These are phyloP conservation scores for Exophiala alcalophila DNA, from an alignment of 2,329 filamentous ascomycete genomes.

Conservation along the genomic window DNA sequence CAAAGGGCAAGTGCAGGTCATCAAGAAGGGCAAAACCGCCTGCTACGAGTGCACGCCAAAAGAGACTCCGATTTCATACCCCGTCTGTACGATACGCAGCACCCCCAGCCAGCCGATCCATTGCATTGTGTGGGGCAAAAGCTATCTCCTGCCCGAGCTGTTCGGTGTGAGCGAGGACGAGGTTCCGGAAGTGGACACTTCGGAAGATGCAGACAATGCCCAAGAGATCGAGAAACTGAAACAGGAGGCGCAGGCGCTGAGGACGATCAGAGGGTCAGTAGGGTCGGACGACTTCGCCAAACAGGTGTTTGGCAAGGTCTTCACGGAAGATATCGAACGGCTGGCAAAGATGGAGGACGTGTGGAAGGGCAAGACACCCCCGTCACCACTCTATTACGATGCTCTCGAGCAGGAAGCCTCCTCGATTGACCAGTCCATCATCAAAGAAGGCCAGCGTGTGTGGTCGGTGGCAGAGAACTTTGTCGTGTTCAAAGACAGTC, in stretches of 20 bases:
- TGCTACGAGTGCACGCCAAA: conserved; percentile 96
- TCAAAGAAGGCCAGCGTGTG: conserved; percentile 65
- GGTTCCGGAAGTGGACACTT: conserved; percentile 72
- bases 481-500: conserved; percentile 76
- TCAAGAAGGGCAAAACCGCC: conserved; percentile 85
- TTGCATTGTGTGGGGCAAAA: conserved; percentile 98
- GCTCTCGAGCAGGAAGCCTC: conserved; percentile 53
- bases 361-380: conserved; percentile 82
- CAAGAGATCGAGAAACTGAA: conserved; percentile 84
- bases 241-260: conserved; percentile 77
- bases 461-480: conserved; percentile 87
- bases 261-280: conserved; percentile 76
- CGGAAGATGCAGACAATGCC: conserved; percentile 76
- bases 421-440: conserved; percentile 52
- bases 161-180: conserved; percentile 91
- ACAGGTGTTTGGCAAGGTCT: conserved; percentile 90
- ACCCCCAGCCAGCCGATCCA: conserved; percentile 96
- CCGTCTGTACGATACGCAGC: conserved; percentile 94
- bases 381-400: conserved; percentile 69
- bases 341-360: conserved; percentile 87
- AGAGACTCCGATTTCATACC: conserved; percentile 85
- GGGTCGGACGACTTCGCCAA: conserved; percentile 73
- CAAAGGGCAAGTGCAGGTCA: conserved; percentile 95
- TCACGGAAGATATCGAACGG: conserved; percentile 76
- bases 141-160: conserved; percentile 91